phyloP scores from a whole-genome alignment of 352 stramenopile species.

The Pythium sukuiense region DNA sequence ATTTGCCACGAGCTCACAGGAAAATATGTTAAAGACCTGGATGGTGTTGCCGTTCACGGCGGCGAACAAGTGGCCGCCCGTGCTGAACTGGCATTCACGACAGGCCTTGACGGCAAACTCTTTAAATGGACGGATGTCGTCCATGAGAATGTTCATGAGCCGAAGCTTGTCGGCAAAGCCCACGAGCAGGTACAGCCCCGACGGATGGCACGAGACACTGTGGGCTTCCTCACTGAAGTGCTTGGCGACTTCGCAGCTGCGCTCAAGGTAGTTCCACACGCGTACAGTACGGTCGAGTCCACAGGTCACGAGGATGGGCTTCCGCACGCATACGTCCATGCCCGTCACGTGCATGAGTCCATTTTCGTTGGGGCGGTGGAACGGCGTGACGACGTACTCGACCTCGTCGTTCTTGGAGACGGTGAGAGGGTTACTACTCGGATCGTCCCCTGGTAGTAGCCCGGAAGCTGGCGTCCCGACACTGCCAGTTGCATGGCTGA shows the following conservation, averaged over 20 bases:
- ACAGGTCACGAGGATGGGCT: constrained; percentile 90
- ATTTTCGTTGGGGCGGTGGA: constrained; percentile 66
- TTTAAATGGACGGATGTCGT: constrained; percentile 86
- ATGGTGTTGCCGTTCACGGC: constrained; percentile 93
- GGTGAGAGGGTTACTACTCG: constrained; percentile 16
- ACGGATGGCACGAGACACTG: constrained; percentile 90
- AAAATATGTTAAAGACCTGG: constrained; percentile 92
- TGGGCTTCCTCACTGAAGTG: constrained; percentile 88
- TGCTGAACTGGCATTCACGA: constrained; percentile 81
- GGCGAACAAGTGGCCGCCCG: constrained; percentile 92
- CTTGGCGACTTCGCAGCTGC: constrained; percentile 85
- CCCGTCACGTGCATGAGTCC: constrained; percentile 70
- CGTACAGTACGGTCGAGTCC: constrained; percentile 87
- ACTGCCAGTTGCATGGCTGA: constrained; percentile 14
- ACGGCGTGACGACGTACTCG: constrained; percentile 66
- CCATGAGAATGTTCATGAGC: constrained; percentile 92
- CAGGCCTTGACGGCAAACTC: constrained; percentile 86
- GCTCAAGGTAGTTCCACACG: constrained; percentile 94
- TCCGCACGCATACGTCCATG: constrained; percentile 92
- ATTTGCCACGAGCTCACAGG: constrained; percentile 87
- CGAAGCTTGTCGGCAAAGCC: constrained; percentile 91
- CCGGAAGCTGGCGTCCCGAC: background rate
- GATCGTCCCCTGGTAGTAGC: background rate
- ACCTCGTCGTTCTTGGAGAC: constrained; percentile 63
- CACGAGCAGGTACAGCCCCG: constrained; percentile 87